Conservation (phyloP, 495 filamentous ascomycete genomes). For the Aspergillus leporis region DNA sequence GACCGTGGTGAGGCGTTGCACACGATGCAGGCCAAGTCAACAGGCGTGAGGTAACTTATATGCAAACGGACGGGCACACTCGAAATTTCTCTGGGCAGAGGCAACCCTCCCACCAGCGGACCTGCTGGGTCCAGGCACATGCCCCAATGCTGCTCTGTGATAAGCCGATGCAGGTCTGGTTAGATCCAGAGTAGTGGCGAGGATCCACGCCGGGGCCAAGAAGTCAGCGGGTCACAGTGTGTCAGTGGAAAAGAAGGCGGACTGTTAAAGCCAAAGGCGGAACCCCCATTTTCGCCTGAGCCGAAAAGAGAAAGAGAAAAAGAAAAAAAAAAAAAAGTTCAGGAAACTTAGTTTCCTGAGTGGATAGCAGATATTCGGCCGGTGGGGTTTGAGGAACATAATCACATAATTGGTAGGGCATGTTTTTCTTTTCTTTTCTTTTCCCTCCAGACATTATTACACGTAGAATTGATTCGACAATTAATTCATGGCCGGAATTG, state of each 20-base stretch:
- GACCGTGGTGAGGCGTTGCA: conserved; percentile 23
- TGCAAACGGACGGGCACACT: conserved; percentile 12
- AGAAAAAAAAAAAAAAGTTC: background rate
- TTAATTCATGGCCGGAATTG: background rate
- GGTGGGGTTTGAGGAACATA: no score
- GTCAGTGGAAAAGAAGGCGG: conserved; percentile 15
- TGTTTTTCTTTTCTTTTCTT: no score
- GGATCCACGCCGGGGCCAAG: conserved; percentile 19
- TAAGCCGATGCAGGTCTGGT: conserved; percentile 26
- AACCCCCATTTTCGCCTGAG: background rate
- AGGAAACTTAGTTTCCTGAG: no score
- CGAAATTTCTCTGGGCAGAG: conserved; percentile 25
- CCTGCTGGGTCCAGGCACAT: conserved; percentile 23
- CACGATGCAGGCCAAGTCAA: conserved; percentile 26
- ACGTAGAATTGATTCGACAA: no score
- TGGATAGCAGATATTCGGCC: no score
- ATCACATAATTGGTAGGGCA: no score
- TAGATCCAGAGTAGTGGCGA: conserved; percentile 16
- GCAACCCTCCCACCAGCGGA: conserved; percentile 18
- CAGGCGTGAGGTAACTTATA: conserved; percentile 26
- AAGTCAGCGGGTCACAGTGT: background rate
- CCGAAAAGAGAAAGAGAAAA: background rate
- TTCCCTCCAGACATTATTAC: no score
- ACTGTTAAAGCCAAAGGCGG: background rate
- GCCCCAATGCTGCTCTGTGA: conserved; percentile 26